These are phyloP conservation scores for Carex arenaria DNA, from an alignment of 202 grass and related monocot genomes.

Conservation along the genomic window DNA sequence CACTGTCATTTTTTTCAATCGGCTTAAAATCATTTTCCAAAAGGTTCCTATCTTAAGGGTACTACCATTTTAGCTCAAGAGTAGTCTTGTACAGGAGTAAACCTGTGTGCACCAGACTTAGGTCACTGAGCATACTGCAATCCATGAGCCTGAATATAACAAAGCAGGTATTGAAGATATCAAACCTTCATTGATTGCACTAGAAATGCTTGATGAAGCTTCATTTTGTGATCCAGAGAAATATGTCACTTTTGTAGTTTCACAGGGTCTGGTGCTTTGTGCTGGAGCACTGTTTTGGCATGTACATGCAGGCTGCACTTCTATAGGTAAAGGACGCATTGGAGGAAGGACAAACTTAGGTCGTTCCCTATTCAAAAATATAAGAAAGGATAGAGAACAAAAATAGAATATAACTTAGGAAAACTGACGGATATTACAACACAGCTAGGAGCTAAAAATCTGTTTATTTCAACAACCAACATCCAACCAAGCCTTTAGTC, in stretches of 20 bases:
- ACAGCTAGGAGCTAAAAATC: not conserved
- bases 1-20: not conserved
- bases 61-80: not conserved
- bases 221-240: conserved; percentile 16
- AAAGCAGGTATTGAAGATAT: not conserved
- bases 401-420: not conserved
- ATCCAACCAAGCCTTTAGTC: not conserved
- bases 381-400: not conserved
- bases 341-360: conserved; percentile 8
- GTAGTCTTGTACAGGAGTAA: not conserved
- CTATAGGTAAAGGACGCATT: not conserved
- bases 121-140: not conserved
- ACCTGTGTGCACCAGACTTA: not conserved
- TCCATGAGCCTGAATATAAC: not conserved
- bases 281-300: not conserved
- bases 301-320: not conserved
- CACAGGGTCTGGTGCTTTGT: not conserved
- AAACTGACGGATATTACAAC: not conserved
- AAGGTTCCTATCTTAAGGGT: not conserved
- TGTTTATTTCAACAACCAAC: not conserved
- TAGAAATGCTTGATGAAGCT: not conserved
- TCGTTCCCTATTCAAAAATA: not conserved
- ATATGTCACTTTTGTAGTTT: not conserved
- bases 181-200: not conserved
- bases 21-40: not conserved